A percentile compares a stretch with the other conserved stretches of the same genome.
phyloP scores from a whole-genome alignment of 495 filamentous ascomycete species.

The Lophiotrema nucula region DNA sequence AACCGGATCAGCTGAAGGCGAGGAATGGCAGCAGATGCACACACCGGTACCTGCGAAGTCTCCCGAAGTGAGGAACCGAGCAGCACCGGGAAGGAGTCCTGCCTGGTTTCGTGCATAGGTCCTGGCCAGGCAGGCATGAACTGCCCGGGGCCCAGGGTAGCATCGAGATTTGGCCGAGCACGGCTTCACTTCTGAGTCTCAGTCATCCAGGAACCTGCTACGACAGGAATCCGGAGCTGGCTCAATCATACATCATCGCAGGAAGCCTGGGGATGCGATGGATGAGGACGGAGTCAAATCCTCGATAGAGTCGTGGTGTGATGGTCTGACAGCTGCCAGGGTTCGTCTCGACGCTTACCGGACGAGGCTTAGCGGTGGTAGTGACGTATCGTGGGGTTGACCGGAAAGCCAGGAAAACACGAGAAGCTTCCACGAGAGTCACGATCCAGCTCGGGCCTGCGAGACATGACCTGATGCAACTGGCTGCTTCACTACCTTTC shows the following conservation, averaged over 20 bases:
- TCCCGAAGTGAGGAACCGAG: too few relatives aligned
- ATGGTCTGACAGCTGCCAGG: too few relatives aligned
- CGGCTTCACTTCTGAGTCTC: neutral
- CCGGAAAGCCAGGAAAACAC: neutral
- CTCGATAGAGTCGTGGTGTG: neutral
- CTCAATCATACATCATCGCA: neutral
- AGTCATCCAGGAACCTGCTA: too few relatives aligned
- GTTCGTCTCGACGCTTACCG: too few relatives aligned
- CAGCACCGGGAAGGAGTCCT: too few relatives aligned
- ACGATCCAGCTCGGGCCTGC: constrained; percentile 3
- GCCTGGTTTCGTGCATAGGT: neutral
- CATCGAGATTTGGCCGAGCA: neutral
- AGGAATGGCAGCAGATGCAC: neutral
- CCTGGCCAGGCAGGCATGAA: neutral
- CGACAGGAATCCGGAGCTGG: neutral
- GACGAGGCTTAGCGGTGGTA: too few relatives aligned
- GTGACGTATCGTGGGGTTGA: neutral
- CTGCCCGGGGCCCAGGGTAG: neutral
- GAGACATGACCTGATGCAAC: constrained; percentile 7
- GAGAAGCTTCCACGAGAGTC: constrained; percentile 28
- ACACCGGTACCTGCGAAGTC: neutral
- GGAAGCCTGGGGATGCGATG: neutral
- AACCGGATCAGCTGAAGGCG: neutral
- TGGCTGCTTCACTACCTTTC: constrained; percentile 13
- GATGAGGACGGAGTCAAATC: neutral